Evolutionary conservation across 2,329 filamentous ascomycete species (phyloP), one percentile per base, ranked within the genome.

Genomic region (Microcyclospora tardicrescens): DNA sequence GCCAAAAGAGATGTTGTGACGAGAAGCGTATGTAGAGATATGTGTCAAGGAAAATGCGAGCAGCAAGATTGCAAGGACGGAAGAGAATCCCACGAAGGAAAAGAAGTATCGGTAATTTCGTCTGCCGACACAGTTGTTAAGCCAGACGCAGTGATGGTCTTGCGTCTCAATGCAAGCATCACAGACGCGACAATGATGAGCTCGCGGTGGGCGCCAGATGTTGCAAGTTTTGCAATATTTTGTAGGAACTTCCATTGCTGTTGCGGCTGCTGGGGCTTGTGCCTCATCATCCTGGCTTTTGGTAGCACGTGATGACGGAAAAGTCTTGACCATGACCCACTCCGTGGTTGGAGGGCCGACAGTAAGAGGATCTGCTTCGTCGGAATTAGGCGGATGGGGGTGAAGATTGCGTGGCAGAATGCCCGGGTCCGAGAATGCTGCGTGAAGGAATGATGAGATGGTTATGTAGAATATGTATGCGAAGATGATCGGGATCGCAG

Each of bases 81-180:
- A 85, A n/a, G 76, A 77, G 11, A 80, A 77, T 38, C 76, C 77
- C 47, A 98, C 79, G 61, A 95, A 98, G 10, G 82, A 75, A 59
- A 96, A 95, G 63, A 98, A 98, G 61, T 89, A 96, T 46, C 91
- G 84, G 64, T 98, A 98, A 64, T 98, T 98, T 53, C 91, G 84
- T 48, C 89, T 81, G 33, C 91, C 91, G 36, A 98, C 81, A 53
- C 91, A 98, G 60, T 98, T 98, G 65, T 98, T 98, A 46, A 98
- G 75, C 91, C 91, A 98, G 12, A 96, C 87, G 55, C 91, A 98
- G 62, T 98, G 91, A 56, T 98, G 91, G 56, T 98, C 91, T 50
- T 95, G 85, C 0, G 86, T 94, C 61, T 98, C 91, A 43, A 98
- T 76, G 59, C 91, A 98, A 60, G 93, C 95, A 63, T 98, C 89